Evolutionary conservation across 164 flowering plant species (phyloP).

Genomic region (Piper longum): DNA sequence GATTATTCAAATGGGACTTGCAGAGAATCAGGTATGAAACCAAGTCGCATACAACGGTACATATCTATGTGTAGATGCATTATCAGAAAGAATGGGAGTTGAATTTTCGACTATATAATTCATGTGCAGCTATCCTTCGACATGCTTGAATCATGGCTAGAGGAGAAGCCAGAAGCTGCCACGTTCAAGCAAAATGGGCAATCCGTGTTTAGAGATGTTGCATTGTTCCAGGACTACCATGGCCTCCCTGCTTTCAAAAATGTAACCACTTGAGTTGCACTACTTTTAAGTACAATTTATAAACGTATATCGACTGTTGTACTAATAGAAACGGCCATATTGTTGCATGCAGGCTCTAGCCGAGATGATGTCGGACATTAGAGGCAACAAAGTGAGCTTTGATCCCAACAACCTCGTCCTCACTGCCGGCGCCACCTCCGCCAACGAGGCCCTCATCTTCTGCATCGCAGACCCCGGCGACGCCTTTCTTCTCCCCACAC

Average conservation of each 20-base stretch:
- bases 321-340: not conserved
- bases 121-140: conserved; percentile 25
- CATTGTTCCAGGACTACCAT: conserved; percentile 43
- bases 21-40: conserved; percentile 27
- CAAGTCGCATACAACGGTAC: not conserved
- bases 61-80: no score
- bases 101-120: not conserved
- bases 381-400: conserved; percentile 29
- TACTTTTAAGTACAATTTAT: not conserved
- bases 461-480: conserved; percentile 39
- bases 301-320: not conserved
- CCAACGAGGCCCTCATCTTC: conserved; percentile 12
- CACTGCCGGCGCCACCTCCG: not conserved
- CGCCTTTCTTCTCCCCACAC: conserved; percentile 35
- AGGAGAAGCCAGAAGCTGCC: conserved; percentile 16
- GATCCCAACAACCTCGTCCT: conserved; percentile 32
- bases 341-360: conserved; percentile 17
- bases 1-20: conserved; percentile 43
- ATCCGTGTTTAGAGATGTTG: conserved; percentile 33
- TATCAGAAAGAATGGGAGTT: not conserved
- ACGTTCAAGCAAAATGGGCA: conserved; percentile 15
- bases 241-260: conserved; percentile 39
- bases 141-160: conserved; percentile 37
- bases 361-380: conserved; percentile 27
- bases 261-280: conserved; percentile 7